A percentile compares a stretch with the other conserved stretches of the same genome.
phyloP scores from a whole-genome alignment of 345 rosid genomes.

The Melaleuca quinquenervia region DNA sequence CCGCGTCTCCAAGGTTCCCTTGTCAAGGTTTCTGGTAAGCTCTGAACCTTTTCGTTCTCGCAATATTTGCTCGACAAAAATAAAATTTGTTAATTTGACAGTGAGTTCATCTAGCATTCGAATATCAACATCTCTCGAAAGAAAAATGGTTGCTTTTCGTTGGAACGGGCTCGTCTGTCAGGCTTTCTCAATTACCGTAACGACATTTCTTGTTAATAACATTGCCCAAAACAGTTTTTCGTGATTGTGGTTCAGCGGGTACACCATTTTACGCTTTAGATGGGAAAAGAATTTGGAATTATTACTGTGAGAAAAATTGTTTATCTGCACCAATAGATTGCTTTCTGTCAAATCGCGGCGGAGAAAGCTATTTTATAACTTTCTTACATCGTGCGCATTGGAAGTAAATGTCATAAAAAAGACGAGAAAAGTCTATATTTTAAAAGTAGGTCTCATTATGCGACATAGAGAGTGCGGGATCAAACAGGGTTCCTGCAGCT shows the following conservation, averaged over 20 bases:
- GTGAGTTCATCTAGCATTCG: neutral
- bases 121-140: neutral
- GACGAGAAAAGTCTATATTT: neutral
- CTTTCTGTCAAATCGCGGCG: neutral
- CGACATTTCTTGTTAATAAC: neutral
- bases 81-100: neutral
- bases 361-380: neutral
- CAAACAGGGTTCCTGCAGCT: neutral
- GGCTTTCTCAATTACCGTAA: neutral
- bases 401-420: neutral
- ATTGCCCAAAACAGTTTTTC: too few species aligned
- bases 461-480: neutral
- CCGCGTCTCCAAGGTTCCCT: slow-evolving; percentile 62
- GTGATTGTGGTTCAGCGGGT: neutral
- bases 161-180: neutral
- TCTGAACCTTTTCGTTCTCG: neutral
- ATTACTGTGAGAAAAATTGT: neutral
- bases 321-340: neutral
- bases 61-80: neutral
- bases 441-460: neutral
- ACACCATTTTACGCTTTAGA: neutral
- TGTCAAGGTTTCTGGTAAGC: slow-evolving; percentile 63
- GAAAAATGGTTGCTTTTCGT: neutral
- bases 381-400: neutral
- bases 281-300: neutral